Base-by-base conservation (phyloP, 257 asterid genomes). In the Salvia hispanica region DNA sequence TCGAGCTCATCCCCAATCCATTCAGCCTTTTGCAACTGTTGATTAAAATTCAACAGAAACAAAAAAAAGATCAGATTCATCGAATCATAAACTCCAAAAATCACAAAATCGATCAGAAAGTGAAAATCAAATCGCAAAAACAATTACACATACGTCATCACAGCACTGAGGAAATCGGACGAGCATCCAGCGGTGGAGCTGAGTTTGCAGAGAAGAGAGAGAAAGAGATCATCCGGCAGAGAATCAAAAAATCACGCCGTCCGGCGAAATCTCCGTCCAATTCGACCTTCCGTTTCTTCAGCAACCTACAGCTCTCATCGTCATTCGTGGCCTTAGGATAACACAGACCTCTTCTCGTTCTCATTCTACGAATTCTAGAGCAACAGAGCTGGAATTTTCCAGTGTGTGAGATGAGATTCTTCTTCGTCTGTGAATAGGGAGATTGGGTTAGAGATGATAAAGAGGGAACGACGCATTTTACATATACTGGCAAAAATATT, bases 141-240 rank as follows among this genome's bases (percentile, higher is more conserved):
- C n/a, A n/a, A n/a, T n/a, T n/a, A n/a, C n/a, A n/a, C n/a, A n/a
- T n/a, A n/a, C n/a, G n/a, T n/a, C n/a, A n/a, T n/a, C n/a, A n/a
- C n/a, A n/a, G n/a, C n/a, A n/a, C n/a, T n/a, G n/a, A n/a, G n/a
- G 70, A 87, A 89, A 89, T 92, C 92, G 8, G 92, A 81, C 0
- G 96, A 89, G 63, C 74, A 84, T 3, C 70, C 31, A 21, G 92
- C 95, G 65, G 86, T 72, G 14, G 88, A 72, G 74, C 78, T 75
- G 72, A 92, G 88, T 53, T 80, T 89, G 52, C 75, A 71, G 70
- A 89, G 88, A 56, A 92, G 80, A 43, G 58, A 78, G 0, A 89
- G 59, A 3, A 92, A 77, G 1, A 92, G 77, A 81, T 92, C 98
- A 60, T 92, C 96, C 25, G 96, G 98, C 65, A 92, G 80, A 3